Conservation (phyloP, 495 filamentous ascomycete species). For the Rhizodiscina lignyota region DNA sequence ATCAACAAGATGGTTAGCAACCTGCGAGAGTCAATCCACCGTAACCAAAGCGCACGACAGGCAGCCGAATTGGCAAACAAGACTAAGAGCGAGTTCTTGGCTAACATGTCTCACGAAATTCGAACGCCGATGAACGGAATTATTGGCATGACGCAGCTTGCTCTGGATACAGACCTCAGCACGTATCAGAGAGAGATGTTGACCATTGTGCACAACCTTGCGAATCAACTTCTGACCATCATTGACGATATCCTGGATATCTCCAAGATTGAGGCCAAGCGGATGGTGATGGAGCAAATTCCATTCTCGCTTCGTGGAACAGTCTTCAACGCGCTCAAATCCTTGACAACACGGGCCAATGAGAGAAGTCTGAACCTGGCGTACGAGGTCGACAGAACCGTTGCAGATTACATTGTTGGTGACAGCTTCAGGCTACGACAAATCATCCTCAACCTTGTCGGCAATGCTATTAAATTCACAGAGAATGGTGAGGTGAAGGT, state of each 20-base stretch:
- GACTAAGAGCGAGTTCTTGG: slow-evolving; percentile 96
- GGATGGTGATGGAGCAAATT: slow-evolving; percentile 99
- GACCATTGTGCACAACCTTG: slow-evolving; percentile 95
- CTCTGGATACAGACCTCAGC: slow-evolving; percentile 86
- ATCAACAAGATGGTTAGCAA: slow-evolving; percentile 99
- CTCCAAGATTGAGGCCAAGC: slow-evolving; percentile 96
- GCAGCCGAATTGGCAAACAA: slow-evolving; percentile 94
- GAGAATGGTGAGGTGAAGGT: slow-evolving; percentile 95
- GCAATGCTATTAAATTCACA: slow-evolving; percentile 89
- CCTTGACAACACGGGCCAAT: slow-evolving; percentile 90
- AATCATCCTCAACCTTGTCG: slow-evolving; percentile 74
- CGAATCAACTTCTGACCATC: slow-evolving; percentile 92
- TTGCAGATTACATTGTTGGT: slow-evolving; percentile 91
- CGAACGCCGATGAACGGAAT: slow-evolving; percentile 83
- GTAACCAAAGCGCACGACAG: slow-evolving; percentile 92
- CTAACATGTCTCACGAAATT: slow-evolving; percentile 99
- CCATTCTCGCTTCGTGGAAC: slow-evolving; percentile 90
- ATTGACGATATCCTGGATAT: slow-evolving; percentile 99
- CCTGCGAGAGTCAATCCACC: slow-evolving; percentile 87
- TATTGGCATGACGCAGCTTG: slow-evolving; percentile 93
- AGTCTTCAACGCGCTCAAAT: slow-evolving; percentile 96
- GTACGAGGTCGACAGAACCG: slow-evolving; percentile 83
- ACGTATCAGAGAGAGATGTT: slow-evolving; percentile 96
- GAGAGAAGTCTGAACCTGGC: slow-evolving; percentile 89
- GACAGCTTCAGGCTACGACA: slow-evolving; percentile 95